phyloP scores from a whole-genome alignment of 441 rosid genomes.

The Pelargonium cotyledonis region DNA sequence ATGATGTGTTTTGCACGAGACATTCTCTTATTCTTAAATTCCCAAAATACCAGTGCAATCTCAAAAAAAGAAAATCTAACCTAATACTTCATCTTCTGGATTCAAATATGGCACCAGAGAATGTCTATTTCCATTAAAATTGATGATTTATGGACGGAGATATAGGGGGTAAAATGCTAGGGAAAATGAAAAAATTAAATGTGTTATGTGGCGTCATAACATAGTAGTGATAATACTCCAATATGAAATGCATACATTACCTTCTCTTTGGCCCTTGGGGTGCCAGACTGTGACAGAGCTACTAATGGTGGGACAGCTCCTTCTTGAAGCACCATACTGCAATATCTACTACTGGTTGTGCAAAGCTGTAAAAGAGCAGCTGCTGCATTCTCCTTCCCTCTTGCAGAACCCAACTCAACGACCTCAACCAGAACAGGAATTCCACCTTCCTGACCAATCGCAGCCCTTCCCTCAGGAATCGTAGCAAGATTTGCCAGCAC shows the following conservation, averaged over 20 bases:
- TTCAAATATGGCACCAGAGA: no score
- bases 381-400: conserved; percentile 93
- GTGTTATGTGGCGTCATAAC: no score
- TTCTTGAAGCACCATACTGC: conserved; percentile 71
- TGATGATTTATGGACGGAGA: no score
- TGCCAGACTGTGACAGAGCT: conserved; percentile 75
- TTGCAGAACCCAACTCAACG: conserved; percentile 81
- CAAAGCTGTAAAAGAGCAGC: conserved; percentile 88
- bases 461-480: conserved; percentile 57
- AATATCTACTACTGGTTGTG: conserved; percentile 43
- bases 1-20: no score
- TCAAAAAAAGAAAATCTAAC: no score
- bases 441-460: conserved; percentile 74
- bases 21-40: no score
- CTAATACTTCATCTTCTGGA: no score
- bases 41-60: no score
- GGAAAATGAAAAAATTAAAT: no score
- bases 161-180: no score
- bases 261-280: conserved; percentile 85
- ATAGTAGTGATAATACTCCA: no score
- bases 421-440: conserved; percentile 80
- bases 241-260: conserved; percentile 20
- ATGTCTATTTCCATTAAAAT: no score
- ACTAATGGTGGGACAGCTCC: conserved; percentile 92
- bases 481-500: conserved; percentile 90